Evolutionary conservation across 768 basidiomycete genomes (phyloP), one percentile per base, ranked within the genome.

Genomic region (Panellus pusillus): DNA sequence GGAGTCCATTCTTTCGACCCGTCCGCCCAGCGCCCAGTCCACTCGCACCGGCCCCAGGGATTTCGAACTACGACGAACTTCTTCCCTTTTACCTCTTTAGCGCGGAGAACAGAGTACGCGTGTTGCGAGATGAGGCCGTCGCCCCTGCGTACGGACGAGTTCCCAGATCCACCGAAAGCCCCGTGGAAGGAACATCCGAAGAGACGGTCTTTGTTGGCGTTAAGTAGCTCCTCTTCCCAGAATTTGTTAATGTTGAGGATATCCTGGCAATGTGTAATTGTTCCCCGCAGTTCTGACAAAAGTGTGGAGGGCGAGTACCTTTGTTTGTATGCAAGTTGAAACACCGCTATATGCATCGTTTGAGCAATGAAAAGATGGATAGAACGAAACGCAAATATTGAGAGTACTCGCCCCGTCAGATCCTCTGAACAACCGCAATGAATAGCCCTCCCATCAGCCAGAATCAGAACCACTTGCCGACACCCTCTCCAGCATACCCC

Each of bases 1-100:
- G 57, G 53, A 3, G 71, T 79, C 81, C 81, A 83, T 57, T 82
- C 80, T 49, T 80, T 80, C 6, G 77, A 77, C 0, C 81, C 80
- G 59, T 81, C 80, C 0, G 74, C 74, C 80, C 79, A 81, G 0
- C 73, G 68, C 3, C 80, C 80, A 4, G 69, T 75, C 78, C 79
- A 82, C 46, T 79, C 76, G 15, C 68, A 68, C 29, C 67, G 51
- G 7, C 79, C 79, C 80, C 80, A 82, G 0, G 81, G 81, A 58
- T 82, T 79, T 13, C 80, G 71, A 29, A 82, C 55, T 6, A 79
- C 74, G 11, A 82, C 66, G 47, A 83, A 81, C 9, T 76, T 72
- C 48, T 79, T 81, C 6, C 73, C 79, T 1, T 70, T 71, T 44
- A 69, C 67, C 54, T 81, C 79, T 2, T 74, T 66, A 0, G 79